Evolutionary conservation across 768 basidiomycete species (phyloP).

Genomic region (Mycena alexandri): DNA sequence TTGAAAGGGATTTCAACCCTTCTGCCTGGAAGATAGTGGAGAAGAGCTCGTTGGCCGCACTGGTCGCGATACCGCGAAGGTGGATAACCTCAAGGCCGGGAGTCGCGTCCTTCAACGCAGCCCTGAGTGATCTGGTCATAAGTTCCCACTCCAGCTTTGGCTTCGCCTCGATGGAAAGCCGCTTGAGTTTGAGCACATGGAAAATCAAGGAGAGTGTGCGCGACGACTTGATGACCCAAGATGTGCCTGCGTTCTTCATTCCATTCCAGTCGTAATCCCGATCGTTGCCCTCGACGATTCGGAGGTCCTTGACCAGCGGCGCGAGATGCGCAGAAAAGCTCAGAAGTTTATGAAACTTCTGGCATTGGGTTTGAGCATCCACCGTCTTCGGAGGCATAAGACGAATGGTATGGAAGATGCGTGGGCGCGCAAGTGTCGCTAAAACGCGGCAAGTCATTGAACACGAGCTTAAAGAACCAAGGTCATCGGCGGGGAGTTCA

Average conservation of each 20-base stretch:
- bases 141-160: slow-evolving; percentile 2
- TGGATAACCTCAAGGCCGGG: background rate
- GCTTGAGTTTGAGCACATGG: background rate
- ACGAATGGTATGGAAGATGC: background rate
- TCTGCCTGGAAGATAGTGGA: background rate
- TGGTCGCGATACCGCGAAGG: background rate
- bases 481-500: background rate
- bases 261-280: background rate
- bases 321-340: slow-evolving; percentile 11
- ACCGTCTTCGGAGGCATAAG: background rate
- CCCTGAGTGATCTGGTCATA: background rate
- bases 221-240: background rate
- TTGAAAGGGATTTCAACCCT: background rate
- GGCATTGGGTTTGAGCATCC: background rate
- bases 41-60: background rate
- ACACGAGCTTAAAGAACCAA: slow-evolving; percentile 4
- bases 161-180: background rate
- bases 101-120: slow-evolving; percentile 6
- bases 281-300: slow-evolving; percentile 12
- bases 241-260: background rate
- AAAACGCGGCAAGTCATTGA: slow-evolving; percentile 1
- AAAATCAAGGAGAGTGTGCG: background rate
- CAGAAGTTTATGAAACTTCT: slow-evolving; percentile 5
- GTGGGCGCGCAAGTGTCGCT: background rate
- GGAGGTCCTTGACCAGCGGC: slow-evolving; percentile 14